These are phyloP conservation scores for Botrytis deweyae DNA, from an alignment of 2,329 filamentous ascomycete genomes.

Conservation along the genomic window DNA sequence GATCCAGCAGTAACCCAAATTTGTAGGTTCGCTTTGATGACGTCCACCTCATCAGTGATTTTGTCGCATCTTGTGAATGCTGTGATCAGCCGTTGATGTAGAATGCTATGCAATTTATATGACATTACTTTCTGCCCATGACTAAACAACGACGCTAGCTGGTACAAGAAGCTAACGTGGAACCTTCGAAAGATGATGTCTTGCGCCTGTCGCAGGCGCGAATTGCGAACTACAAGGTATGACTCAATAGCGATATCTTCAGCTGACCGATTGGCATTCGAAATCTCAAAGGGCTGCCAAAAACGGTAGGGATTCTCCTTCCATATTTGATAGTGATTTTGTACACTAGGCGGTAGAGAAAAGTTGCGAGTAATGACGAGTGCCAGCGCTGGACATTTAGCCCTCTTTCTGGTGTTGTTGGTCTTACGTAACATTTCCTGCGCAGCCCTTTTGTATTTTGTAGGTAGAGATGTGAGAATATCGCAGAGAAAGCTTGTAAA, in stretches of 20 bases:
- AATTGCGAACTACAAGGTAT: neutral
- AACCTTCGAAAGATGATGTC: neutral
- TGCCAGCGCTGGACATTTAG: neutral
- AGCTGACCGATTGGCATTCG: neutral
- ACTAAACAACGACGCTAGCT: neutral
- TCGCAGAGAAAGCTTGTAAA: neutral
- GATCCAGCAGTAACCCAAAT: neutral
- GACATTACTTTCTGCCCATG: neutral
- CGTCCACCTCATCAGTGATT: neutral
- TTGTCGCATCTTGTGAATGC: neutral
- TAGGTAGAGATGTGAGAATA: neutral
- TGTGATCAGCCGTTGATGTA: neutral
- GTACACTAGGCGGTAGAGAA: neutral
- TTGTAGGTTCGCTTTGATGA: neutral
- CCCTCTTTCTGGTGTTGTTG: neutral
- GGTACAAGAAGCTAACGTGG: neutral
- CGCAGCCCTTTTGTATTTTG: neutral
- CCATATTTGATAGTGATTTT: neutral
- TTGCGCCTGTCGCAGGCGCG: neutral
- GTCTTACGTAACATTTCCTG: neutral
- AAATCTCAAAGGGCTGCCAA: neutral
- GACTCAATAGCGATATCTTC: neutral
- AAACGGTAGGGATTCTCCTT: neutral
- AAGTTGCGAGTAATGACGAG: neutral
- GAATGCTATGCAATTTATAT: neutral